Conservation (phyloP, 2,329 filamentous ascomycete genomes). For the Claviceps digitariae region DNA sequence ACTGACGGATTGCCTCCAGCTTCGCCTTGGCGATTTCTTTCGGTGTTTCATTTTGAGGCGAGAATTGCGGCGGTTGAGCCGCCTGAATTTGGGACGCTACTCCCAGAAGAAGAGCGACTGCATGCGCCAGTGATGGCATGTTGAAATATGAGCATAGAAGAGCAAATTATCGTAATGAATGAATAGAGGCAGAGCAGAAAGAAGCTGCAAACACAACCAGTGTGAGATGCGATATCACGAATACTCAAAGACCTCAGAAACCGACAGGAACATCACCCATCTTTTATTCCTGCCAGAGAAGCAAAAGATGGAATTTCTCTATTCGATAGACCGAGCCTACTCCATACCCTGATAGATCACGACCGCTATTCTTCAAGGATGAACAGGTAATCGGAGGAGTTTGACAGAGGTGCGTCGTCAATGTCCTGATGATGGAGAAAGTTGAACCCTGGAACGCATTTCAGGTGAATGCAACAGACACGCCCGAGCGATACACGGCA, state of each 20-base stretch:
- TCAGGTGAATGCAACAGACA: not conserved
- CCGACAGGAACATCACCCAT: not conserved
- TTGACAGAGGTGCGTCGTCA: not conserved
- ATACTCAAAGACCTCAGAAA: not conserved
- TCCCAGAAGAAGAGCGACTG: slow-evolving; percentile 3
- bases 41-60: not conserved
- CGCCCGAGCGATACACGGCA: not conserved
- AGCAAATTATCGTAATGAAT: not conserved
- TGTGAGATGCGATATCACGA: not conserved
- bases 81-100: not conserved
- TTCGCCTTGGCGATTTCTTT: not conserved
- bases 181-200: not conserved
- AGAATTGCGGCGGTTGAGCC: not conserved
- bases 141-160: not conserved
- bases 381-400: not conserved
- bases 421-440: not conserved
- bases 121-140: not conserved
- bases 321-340: not conserved
- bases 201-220: not conserved
- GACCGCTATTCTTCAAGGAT: not conserved
- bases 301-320: not conserved
- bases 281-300: not conserved
- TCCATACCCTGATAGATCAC: not conserved
- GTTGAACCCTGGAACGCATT: not conserved
- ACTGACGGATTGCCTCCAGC: not conserved